Evolutionary conservation across 352 stramenopile species (phyloP), one percentile per base, ranked within the genome.

Genomic region (Phytophthora sansomeana): DNA sequence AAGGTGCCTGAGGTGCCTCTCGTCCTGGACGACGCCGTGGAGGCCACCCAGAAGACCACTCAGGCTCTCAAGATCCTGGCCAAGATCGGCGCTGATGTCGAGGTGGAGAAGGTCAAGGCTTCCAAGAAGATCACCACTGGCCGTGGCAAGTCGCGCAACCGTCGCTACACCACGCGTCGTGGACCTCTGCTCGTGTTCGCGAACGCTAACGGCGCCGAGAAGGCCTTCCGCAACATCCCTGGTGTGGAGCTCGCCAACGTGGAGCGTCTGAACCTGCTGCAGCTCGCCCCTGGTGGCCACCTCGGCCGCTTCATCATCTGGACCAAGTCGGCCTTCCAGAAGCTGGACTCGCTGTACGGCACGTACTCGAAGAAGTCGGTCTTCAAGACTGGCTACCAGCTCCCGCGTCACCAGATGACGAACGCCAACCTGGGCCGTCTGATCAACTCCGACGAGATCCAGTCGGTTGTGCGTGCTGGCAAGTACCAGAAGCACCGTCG

Each of bases 401-500:
- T 99, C 32, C 98, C 98, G 58, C 87, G 92, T 61, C 85, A 98
- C 74, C 66, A 91, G 64, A 98, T 99, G 93, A 93, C 90, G 80
- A 99, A 99, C 79, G 97, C 97, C 65, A 98, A 99, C 84, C 75
- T 99, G 47, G 96, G 95, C 64, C 97, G 97, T 94, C 90, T 99
- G 75, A 99, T 99, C 70, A 99, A 99, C 95, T 99, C 96, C 36
- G 97, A 99, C 75, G 86, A 95, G 82, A 97, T 99, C 77, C 97
- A 99, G 87, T 98, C 89, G 67, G 95, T 99, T 49, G 68, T 99
- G 53, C 97, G 97, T 72, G 87, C 97, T 29, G 92, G 92, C 72
- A 98, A 98, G 85, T 93, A 96, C 73, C 73, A 87, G 63, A 93
- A 91, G 76, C 80, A 89, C 66, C 92, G 81, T 64, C 88, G 92